These are phyloP conservation scores for Boletellus sp. DNA, from an alignment of 1,284 basidiomycete genomes.

Conservation along the genomic window DNA sequence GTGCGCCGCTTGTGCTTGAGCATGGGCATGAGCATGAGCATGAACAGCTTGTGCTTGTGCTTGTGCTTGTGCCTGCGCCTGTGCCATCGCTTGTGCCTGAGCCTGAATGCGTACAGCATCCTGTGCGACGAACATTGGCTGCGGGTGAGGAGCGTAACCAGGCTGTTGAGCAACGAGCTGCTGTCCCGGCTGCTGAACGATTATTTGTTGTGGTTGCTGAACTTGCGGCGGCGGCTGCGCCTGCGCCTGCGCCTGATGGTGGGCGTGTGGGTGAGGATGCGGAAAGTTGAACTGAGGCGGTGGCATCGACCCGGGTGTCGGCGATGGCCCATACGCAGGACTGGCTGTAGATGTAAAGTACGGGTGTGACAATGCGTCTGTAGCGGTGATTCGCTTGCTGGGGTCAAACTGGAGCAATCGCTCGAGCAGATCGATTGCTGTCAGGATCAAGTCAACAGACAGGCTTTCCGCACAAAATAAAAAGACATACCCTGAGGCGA, in stretches of 20 bases:
- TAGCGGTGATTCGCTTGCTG: slow-evolving; percentile 86
- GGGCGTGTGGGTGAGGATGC: slow-evolving; percentile 53
- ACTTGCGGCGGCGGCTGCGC: slow-evolving; percentile 41
- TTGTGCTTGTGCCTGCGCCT: slow-evolving; percentile 37
- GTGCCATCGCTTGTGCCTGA: slow-evolving; percentile 39
- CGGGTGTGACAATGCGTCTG: slow-evolving; percentile 88
- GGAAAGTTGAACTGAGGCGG: slow-evolving; percentile 69
- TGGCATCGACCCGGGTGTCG: slow-evolving; percentile 56
- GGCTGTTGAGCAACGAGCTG: slow-evolving; percentile 30
- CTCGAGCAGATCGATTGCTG: slow-evolving; percentile 93
- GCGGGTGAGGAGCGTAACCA: slow-evolving; percentile 41
- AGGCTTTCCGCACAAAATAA: not conserved
- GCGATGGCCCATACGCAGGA: slow-evolving; percentile 44
- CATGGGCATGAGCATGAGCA: slow-evolving; percentile 34
- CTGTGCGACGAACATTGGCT: slow-evolving; percentile 31
- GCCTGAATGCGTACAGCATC: slow-evolving; percentile 39
- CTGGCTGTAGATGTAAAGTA: slow-evolving; percentile 75
- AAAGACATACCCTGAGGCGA: slow-evolving; percentile 70
- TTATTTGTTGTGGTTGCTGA: slow-evolving; percentile 36
- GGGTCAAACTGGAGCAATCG: slow-evolving; percentile 97
- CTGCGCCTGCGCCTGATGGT: slow-evolving; percentile 42
- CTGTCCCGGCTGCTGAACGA: slow-evolving; percentile 38
- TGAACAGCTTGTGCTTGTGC: slow-evolving; percentile 20
- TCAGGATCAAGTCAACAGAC: slow-evolving; percentile 10
- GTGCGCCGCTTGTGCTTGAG: slow-evolving; percentile 31